A percentile compares a stretch with the other conserved stretches of the same genome.
Evolutionary conservation across 345 rosid species (phyloP).

Genomic region (Turritis glabra): DNA sequence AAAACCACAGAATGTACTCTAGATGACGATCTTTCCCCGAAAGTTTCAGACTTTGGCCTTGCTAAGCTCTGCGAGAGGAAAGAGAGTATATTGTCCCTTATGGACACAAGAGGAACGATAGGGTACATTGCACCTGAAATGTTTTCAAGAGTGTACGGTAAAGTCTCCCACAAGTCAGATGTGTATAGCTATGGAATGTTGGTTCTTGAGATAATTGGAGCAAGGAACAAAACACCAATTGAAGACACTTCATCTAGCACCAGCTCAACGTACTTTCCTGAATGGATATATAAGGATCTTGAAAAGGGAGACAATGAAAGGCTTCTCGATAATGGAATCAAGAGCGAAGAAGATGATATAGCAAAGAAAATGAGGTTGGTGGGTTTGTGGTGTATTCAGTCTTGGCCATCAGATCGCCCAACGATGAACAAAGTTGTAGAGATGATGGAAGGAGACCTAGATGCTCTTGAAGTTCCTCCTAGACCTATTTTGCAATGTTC

Average conservation of each 20-base stretch:
- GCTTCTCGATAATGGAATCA: background rate
- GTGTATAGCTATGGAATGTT: no score
- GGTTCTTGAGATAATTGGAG: no score
- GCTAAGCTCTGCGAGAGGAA: slow-evolving; percentile 44
- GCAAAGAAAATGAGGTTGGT: slow-evolving; percentile 38
- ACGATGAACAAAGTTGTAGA: slow-evolving; percentile 36
- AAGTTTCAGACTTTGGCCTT: slow-evolving; percentile 60
- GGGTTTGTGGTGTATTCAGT: slow-evolving; percentile 45
- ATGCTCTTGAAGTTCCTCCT: slow-evolving; percentile 29
- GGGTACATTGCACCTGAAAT: no score
- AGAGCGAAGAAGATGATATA: slow-evolving; percentile 19
- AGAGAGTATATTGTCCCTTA: slow-evolving; percentile 42
- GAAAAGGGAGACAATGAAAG: slow-evolving; percentile 21
- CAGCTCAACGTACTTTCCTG: slow-evolving; percentile 39
- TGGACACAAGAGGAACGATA: slow-evolving; percentile 40
- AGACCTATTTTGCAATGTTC: slow-evolving; percentile 25
- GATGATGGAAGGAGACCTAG: slow-evolving; percentile 39
- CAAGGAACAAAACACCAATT: background rate
- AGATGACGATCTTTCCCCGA: slow-evolving; percentile 41
- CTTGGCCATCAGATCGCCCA: slow-evolving; percentile 36
- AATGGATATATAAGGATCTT: slow-evolving; percentile 34
- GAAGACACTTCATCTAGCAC: background rate
- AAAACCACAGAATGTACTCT: slow-evolving; percentile 53
- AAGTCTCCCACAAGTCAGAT: no score
- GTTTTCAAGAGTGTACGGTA: no score